phyloP scores from a whole-genome alignment of 1,139 yeast species.

The Yamadazyma kanchanaburiensis region DNA sequence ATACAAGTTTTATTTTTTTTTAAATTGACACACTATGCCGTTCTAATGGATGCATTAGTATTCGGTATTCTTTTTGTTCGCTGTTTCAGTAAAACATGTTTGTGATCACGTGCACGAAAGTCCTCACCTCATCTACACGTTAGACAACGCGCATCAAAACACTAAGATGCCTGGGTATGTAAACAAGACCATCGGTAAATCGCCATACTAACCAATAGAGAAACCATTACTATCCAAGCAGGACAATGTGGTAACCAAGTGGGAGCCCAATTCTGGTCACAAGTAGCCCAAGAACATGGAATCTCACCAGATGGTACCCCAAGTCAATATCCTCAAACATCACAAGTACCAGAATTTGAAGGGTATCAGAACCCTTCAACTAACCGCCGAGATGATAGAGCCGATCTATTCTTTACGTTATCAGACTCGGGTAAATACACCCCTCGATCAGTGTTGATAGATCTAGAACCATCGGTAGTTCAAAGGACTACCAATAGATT shows the following conservation, averaged over 20 bases:
- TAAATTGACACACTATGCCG: neutral
- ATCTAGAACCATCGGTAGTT: constrained; percentile 89
- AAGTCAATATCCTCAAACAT: constrained; percentile 19
- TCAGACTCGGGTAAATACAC: constrained; percentile 73
- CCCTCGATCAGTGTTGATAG: constrained; percentile 82
- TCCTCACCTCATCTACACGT: no score
- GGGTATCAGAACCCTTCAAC: constrained; percentile 11
- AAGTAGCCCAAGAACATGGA: constrained; percentile 85
- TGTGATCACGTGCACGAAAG: neutral
- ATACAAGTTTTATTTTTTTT: constrained; percentile 9
- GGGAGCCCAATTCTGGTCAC: constrained; percentile 92
- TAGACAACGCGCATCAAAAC: neutral
- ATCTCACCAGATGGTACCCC: constrained; percentile 70
- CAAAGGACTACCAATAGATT: constrained; percentile 56
- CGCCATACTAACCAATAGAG: constrained; percentile 25
- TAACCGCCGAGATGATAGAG: constrained; percentile 60
- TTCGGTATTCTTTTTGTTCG: neutral
- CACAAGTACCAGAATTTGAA: constrained; percentile 16
- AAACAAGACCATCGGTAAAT: constrained; percentile 1
- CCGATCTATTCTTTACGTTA: constrained; percentile 79
- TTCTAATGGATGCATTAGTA: neutral
- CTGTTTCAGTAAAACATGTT: neutral
- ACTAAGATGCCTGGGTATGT: constrained; percentile 29
- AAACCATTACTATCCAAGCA: constrained; percentile 42
- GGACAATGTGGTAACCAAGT: constrained; percentile 98